Percentiles rank a stretch among this genome's conserved stretches.
Conservation (phyloP, 805 yeast species). For the Cyberlindnera xylosilytica region DNA sequence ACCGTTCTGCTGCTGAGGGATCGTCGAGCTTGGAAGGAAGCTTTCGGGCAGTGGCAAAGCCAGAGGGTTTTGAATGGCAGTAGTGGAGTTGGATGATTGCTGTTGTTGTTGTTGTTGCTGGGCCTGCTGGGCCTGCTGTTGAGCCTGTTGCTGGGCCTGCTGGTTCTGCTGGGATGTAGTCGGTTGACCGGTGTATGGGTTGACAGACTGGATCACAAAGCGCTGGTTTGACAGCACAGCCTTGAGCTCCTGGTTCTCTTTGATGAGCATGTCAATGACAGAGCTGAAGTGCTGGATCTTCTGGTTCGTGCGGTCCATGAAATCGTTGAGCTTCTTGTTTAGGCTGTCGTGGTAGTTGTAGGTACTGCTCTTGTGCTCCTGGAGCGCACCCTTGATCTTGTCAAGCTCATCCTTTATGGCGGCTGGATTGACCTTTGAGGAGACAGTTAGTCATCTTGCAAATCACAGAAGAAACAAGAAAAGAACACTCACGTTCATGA, state of each 20-base stretch:
- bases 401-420: conserved; percentile 24
- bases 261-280: conserved; percentile 24
- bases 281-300: conserved; percentile 22
- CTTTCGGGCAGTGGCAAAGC: no score
- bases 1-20: no score
- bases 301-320: conserved; percentile 22
- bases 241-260: conserved; percentile 28
- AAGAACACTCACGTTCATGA: conserved; percentile 13
- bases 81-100: no score
- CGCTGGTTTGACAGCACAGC: conserved; percentile 21
- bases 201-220: conserved; percentile 23
- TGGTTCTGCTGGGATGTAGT: conserved; percentile 5
- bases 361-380: conserved; percentile 21
- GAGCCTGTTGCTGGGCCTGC: conserved; percentile 7
- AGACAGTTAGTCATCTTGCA: neutral
- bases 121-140: conserved; percentile 7
- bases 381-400: conserved; percentile 21
- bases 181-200: no score
- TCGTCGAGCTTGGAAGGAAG: no score
- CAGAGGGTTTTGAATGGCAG: no score
- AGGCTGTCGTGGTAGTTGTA: conserved; percentile 21
- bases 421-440: conserved; percentile 15
- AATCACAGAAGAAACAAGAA: neutral
- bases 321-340: conserved; percentile 23
- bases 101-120: no score